phyloP scores from a whole-genome alignment of 345 rosid genomes.

The Hypericum perforatum region DNA sequence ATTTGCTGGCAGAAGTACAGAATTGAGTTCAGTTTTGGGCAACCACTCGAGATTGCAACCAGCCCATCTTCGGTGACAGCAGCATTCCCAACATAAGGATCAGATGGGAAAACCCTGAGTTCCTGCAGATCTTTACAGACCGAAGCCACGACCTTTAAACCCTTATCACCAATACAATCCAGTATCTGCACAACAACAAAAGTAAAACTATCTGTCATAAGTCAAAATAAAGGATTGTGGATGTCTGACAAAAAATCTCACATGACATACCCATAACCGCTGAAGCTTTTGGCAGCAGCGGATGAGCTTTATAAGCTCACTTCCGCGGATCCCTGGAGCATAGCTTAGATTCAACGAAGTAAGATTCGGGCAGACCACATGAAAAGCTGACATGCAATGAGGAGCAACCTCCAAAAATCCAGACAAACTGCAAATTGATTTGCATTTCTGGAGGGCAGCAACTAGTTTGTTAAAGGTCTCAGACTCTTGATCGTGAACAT shows the following conservation, averaged over 20 bases:
- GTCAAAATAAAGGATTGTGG: background rate
- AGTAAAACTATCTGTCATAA: background rate
- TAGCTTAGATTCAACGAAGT: slow-evolving; percentile 71
- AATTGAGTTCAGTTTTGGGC: slow-evolving; percentile 77
- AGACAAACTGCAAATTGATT: slow-evolving; percentile 61
- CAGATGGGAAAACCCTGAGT: slow-evolving; percentile 88
- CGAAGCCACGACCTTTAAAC: slow-evolving; percentile 59
- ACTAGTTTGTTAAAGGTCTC: slow-evolving; percentile 40
- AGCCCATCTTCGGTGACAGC: slow-evolving; percentile 85
- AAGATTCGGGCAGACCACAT: slow-evolving; percentile 49
- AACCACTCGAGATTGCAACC: slow-evolving; percentile 63
- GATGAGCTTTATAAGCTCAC: slow-evolving; percentile 63
- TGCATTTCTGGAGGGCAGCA: slow-evolving; percentile 39
- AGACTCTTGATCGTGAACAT: slow-evolving; percentile 50
- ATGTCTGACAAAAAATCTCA: background rate
- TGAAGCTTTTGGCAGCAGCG: slow-evolving; percentile 58
- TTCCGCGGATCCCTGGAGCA: slow-evolving; percentile 44
- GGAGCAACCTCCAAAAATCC: slow-evolving; percentile 80
- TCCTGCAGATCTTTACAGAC: slow-evolving; percentile 75
- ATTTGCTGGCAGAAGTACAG: slow-evolving; percentile 79
- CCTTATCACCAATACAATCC: slow-evolving; percentile 86
- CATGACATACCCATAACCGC: slow-evolving; percentile 62
- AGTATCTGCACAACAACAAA: slow-evolving; percentile 40
- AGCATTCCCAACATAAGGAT: slow-evolving; percentile 49
- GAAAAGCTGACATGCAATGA: slow-evolving; percentile 47